These are phyloP conservation scores for Penicillium fimorum DNA, from an alignment of 495 filamentous ascomycete genomes.

Conservation along the genomic window DNA sequence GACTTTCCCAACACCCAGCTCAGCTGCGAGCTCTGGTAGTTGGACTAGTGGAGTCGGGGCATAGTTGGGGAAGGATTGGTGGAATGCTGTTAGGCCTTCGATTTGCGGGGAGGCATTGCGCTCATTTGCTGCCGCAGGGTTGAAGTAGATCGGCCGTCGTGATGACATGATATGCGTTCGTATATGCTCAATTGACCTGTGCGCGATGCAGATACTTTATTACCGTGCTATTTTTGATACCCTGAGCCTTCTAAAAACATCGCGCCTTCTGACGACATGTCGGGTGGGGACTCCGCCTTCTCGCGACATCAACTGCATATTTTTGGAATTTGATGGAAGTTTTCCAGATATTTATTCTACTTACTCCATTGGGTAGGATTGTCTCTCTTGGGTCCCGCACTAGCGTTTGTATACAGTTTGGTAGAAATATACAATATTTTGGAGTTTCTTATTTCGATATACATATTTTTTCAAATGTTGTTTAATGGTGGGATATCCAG, in stretches of 20 bases:
- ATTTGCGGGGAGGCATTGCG: slow-evolving; percentile 15
- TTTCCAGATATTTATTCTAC: not conserved
- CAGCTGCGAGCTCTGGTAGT: slow-evolving; percentile 51
- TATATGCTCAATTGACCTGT: not conserved
- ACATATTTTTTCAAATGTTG: not conserved
- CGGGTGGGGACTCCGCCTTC: slow-evolving; percentile 14
- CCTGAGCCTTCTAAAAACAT: slow-evolving; percentile 13
- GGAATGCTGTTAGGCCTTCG: slow-evolving; percentile 39
- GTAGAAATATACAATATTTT: not conserved
- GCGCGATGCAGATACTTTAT: not conserved
- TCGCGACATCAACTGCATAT: not conserved
- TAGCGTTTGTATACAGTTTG: not conserved
- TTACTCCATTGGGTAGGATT: not conserved
- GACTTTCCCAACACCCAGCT: slow-evolving; percentile 54
- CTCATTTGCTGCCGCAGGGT: slow-evolving; percentile 25
- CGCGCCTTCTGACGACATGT: slow-evolving; percentile 22
- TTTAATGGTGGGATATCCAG: not conserved
- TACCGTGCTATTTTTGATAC: not conserved
- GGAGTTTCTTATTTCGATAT: not conserved
- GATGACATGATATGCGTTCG: slow-evolving; percentile 16
- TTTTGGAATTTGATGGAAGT: not conserved
- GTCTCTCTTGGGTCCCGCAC: not conserved
- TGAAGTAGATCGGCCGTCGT: slow-evolving; percentile 31
- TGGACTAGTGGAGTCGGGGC: slow-evolving; percentile 47
- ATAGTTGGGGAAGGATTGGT: slow-evolving; percentile 52